Evolutionary conservation across 768 basidiomycete species (phyloP).

Genomic region (Pleurotus djamor): DNA sequence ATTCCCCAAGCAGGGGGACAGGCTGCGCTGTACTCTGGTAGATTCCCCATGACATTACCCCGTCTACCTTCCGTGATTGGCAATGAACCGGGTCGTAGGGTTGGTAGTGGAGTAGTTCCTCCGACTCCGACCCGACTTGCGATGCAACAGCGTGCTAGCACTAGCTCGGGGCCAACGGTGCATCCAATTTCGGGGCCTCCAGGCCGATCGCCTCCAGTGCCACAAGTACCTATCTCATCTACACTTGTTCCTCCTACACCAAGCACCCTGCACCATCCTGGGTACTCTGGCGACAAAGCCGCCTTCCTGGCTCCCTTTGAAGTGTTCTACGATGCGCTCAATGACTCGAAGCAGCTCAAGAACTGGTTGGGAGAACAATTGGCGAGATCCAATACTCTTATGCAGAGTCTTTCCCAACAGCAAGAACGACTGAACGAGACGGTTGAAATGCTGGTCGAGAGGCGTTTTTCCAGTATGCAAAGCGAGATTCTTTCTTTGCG

Average conservation of each 20-base stretch:
- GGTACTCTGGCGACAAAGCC: conserved; percentile 61
- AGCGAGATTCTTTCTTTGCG: conserved; percentile 61
- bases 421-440: conserved; percentile 62
- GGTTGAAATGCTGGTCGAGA: conserved; percentile 62
- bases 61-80: conserved; percentile 53
- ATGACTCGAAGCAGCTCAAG: conserved; percentile 79
- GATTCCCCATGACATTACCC: conserved; percentile 64
- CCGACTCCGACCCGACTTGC: conserved; percentile 69
- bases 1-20: conserved; percentile 48
- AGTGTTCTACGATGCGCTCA: conserved; percentile 80
- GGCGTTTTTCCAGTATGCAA: conserved; percentile 52
- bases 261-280: conserved; percentile 58
- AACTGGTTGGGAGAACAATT: conserved; percentile 74
- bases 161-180: conserved; percentile 5
- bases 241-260: conserved; percentile 70
- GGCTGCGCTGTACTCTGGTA: conserved; percentile 35
- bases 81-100: conserved; percentile 42
- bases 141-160: conserved; percentile 32
- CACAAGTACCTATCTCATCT: conserved; percentile 67
- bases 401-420: conserved; percentile 51
- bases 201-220: conserved; percentile 50
- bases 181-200: conserved; percentile 22
- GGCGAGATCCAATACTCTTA: conserved; percentile 55
- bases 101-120: conserved; percentile 61
- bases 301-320: conserved; percentile 85